Evolutionary conservation across 2,329 filamentous ascomycete genomes (phyloP).

Genomic region (Neoascochyta sp.): DNA sequence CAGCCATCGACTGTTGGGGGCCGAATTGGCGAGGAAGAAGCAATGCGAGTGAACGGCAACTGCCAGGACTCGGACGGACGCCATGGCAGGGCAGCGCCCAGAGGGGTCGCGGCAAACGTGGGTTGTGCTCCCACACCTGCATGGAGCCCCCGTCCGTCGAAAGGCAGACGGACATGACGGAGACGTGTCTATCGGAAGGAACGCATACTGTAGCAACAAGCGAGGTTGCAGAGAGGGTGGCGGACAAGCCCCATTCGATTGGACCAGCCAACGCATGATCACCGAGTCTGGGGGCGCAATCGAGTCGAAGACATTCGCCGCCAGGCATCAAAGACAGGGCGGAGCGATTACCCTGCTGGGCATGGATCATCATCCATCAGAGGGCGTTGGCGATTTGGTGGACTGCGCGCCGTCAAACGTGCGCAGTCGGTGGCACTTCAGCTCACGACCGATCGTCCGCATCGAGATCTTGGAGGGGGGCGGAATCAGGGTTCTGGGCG

Average conservation of each 20-base stretch:
- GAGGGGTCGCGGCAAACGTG: constrained; percentile 8
- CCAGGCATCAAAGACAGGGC: constrained; percentile 25
- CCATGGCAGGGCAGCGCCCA: too few relatives aligned
- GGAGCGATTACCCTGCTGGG: constrained; percentile 22
- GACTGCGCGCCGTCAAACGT: constrained; percentile 7
- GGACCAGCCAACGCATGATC: constrained; percentile 13
- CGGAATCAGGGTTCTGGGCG: too few relatives aligned
- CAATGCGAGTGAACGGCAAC: too few relatives aligned
- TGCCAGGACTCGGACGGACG: too few relatives aligned
- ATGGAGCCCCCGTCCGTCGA: constrained; percentile 14
- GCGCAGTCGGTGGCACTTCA: constrained; percentile 4
- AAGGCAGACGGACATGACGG: too few relatives aligned
- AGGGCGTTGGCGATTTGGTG: constrained; percentile 17
- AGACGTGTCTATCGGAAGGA: too few relatives aligned
- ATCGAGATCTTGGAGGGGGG: too few relatives aligned
- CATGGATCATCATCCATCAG: constrained; percentile 11
- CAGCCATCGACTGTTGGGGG: too few relatives aligned
- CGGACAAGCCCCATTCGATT: constrained; percentile 15
- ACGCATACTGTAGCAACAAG: too few relatives aligned
- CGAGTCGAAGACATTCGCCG: constrained; percentile 8
- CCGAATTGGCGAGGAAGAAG: too few relatives aligned
- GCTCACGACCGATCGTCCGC: constrained; percentile 7
- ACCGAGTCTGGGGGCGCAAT: constrained; percentile 26
- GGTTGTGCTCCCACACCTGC: constrained; percentile 26
- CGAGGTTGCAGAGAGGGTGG: constrained; percentile 15